These are phyloP conservation scores for Pseudocercospora macadamiae DNA, from an alignment of 2,329 filamentous ascomycete species.

Conservation along the genomic window DNA sequence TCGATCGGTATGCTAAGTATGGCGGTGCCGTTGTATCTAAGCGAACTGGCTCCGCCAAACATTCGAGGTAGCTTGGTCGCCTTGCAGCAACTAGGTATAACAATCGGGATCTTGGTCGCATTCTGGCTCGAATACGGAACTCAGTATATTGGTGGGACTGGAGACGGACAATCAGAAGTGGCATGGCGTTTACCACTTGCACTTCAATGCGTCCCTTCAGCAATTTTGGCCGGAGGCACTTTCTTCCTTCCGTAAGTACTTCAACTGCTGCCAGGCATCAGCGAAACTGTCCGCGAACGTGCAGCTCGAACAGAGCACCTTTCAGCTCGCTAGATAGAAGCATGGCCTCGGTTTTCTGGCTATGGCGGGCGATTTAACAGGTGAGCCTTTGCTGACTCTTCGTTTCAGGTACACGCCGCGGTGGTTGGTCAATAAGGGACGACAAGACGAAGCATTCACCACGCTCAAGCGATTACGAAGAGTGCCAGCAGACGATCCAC, in stretches of 20 bases:
- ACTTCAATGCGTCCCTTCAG: constrained; percentile 45
- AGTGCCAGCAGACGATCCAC: constrained; percentile 25
- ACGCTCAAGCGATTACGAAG: constrained; percentile 31
- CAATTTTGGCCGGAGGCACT: constrained; percentile 44
- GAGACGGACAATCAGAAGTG: constrained; percentile 28
- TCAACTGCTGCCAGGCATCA: too few species aligned
- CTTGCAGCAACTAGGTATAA: constrained; percentile 49
- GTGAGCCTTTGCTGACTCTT: too few species aligned
- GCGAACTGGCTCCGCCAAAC: constrained; percentile 40
- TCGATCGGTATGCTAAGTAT: constrained; percentile 30
- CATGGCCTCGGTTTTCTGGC: too few species aligned
- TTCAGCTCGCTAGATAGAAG: too few species aligned
- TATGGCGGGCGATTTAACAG: too few species aligned
- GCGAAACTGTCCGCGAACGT: too few species aligned
- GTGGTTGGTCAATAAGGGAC: constrained; percentile 33
- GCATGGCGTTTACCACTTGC: constrained; percentile 52
- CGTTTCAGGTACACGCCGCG: constrained; percentile 35
- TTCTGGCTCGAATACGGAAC: constrained; percentile 32
- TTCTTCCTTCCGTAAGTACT: constrained; percentile 41
- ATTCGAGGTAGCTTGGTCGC: constrained; percentile 48
- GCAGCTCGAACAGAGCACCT: too few species aligned
- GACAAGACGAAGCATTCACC: constrained; percentile 31
- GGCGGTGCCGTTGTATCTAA: constrained; percentile 45
- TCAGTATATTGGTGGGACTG: constrained; percentile 32
- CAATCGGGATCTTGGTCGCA: constrained; percentile 51